phyloP scores from a whole-genome alignment of 805 yeast species.

The Metschnikowia matae region DNA sequence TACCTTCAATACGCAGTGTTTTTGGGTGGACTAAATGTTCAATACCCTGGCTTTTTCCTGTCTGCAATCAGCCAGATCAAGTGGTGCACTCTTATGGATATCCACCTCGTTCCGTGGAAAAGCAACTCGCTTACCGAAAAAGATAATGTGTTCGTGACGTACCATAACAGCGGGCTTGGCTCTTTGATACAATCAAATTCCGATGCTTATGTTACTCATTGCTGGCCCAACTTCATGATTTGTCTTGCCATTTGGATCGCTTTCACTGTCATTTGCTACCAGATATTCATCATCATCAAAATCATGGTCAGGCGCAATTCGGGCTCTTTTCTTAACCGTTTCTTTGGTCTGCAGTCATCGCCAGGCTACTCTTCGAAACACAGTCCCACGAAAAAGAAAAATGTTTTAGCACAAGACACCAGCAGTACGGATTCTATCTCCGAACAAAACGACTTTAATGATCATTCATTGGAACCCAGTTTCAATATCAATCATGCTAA shows the following conservation, averaged over 20 bases:
- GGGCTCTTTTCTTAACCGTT: constrained; percentile 4
- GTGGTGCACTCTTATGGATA: constrained; percentile 55
- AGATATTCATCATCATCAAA: constrained; percentile 20
- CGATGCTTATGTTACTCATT: constrained; percentile 20
- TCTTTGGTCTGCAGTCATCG: constrained; percentile 2
- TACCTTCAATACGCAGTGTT: constrained; percentile 60
- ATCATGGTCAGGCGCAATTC: constrained; percentile 2
- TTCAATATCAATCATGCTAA: not conserved
- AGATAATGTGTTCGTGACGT: constrained; percentile 42
- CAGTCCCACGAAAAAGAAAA: not conserved
- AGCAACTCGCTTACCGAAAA: constrained; percentile 5
- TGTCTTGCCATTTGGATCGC: constrained; percentile 26
- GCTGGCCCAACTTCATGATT: constrained; percentile 45
- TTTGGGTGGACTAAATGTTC: constrained; percentile 49
- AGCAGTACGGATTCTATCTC: not conserved
- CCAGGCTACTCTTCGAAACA: not conserved
- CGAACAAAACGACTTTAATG: not conserved
- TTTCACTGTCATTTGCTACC: constrained; percentile 21
- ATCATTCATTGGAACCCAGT: not conserved
- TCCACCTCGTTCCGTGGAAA: constrained; percentile 6
- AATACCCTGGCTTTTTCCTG: constrained; percentile 61
- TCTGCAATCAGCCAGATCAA: constrained; percentile 47
- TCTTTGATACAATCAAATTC: constrained; percentile 31
- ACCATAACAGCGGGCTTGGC: constrained; percentile 38
- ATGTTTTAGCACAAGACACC: not conserved